Evolutionary conservation across 1,284 basidiomycete species (phyloP), one percentile per base, ranked within the genome.

Genomic region (Marasmius fiardii): DNA sequence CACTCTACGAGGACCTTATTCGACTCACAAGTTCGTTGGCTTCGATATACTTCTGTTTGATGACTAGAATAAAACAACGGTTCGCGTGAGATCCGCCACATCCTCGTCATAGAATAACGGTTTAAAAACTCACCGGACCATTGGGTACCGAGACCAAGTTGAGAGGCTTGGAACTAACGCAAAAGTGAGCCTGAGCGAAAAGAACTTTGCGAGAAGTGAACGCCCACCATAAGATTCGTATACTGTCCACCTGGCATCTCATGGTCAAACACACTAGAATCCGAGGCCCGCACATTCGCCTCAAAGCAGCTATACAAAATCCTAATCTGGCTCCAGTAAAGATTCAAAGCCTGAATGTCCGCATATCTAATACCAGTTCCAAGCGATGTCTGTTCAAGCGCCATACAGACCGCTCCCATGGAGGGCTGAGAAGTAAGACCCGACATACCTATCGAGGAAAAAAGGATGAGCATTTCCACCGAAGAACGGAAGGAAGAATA

Each of bases 201-300:
- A n/a, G n/a, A n/a, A n/a, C 33, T 23, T 33, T 31, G 20, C 39
- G 33, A 14, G 52, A 58, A 11, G 35, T 43, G 26, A 43, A 39
- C 8, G 62, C 81, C 51, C 65, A 92, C 90, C 90, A 93, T 93
- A 63, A 96, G 75, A 76, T 96, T 96, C 55, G 93, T 96, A 76
- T 95, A 96, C 71, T 96, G 93, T 51, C 95, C 96, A 72, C 97
- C 97, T 53, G 97, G 97, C 97, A 99, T 99, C 77, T 99, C 95
- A 77, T 99, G 97, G 69, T 96, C 95, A 69, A 98, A 99, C 59
- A 98, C 95, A 75, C 92, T 95, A 45, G 93, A 96, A 72, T 96
- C 93, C 45, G 94, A 96, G 24, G 95, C 93, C 60, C 95, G 88
- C 65, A 99, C 95, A 68, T 98, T 98, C 61, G 96, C 97, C 75